These are phyloP conservation scores for Auricularia heimuer DNA, from an alignment of 768 basidiomycete species.

Conservation along the genomic window DNA sequence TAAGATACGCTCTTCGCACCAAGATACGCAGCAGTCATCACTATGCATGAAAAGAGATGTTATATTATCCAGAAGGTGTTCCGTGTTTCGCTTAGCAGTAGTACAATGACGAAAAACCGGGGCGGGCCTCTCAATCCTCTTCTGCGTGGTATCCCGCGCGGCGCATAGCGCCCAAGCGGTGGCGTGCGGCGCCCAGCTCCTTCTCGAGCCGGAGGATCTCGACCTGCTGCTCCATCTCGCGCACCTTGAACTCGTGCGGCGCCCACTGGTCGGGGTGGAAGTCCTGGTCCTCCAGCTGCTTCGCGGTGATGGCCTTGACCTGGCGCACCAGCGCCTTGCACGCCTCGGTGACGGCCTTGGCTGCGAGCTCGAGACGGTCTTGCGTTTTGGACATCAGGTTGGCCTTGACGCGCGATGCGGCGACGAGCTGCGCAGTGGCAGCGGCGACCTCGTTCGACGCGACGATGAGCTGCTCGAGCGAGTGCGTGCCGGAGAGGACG, in stretches of 20 bases:
- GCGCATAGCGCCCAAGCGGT: conserved; percentile 74
- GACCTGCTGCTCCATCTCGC: conserved; percentile 99
- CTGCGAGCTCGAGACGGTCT: conserved; percentile 88
- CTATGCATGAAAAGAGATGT: not conserved
- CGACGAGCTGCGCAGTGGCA: conserved; percentile 95
- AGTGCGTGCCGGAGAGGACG: conserved; percentile 91
- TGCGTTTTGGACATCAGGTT: conserved; percentile 98
- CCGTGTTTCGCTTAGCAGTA: not conserved
- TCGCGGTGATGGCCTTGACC: conserved; percentile 89
- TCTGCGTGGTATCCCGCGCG: conserved; percentile 84
- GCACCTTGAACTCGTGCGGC: conserved; percentile 87
- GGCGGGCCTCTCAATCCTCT: conserved; percentile 39
- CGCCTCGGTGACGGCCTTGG: conserved; percentile 95
- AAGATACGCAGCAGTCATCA: no score
- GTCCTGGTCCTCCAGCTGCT: conserved; percentile 64
- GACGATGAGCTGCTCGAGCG: conserved; percentile 96
- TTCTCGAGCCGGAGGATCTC: conserved; percentile 95
- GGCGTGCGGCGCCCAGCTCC: conserved; percentile 80
- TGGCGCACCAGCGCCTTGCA: conserved; percentile 94
- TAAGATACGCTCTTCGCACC: no score
- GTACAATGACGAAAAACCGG: not conserved
- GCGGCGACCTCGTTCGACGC: conserved; percentile 99
- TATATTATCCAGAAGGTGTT: not conserved
- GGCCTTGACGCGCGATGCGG: conserved; percentile 96
- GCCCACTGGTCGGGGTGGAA: conserved; percentile 88